Conservation (phyloP, 345 rosid species). For the Populus davidiana region DNA sequence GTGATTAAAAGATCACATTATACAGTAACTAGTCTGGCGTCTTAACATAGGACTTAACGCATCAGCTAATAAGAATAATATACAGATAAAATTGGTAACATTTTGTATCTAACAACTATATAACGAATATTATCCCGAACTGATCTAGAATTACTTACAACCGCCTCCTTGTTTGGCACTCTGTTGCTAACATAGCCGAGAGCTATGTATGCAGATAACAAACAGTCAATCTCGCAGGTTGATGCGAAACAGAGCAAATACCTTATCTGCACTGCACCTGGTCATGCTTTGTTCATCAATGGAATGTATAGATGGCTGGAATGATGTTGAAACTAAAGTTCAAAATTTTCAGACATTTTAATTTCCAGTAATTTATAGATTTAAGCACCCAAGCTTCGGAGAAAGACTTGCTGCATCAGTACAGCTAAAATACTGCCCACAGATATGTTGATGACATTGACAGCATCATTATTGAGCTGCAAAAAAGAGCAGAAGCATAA, state of each 20-base stretch:
- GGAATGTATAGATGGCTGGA: not conserved
- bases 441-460: conserved; percentile 83
- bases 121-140: not conserved
- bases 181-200: not conserved
- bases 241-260: not conserved
- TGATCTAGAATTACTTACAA: not conserved
- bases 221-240: not conserved
- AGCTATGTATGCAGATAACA: not conserved
- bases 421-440: conserved; percentile 83
- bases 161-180: not conserved
- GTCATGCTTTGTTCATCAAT: not conserved
- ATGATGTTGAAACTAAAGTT: not conserved
- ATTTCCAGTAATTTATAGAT: not conserved
- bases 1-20: not conserved
- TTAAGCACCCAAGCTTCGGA: not conserved
- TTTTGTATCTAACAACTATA: not conserved
- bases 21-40: not conserved
- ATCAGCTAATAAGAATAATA: not conserved
- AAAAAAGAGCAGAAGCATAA: conserved; percentile 14
- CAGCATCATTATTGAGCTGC: conserved; percentile 94
- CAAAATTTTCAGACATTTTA: not conserved
- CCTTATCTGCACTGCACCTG: not conserved
- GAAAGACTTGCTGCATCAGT: conserved; percentile 36
- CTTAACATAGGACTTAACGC: not conserved
- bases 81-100: not conserved